A percentile compares a stretch with the other conserved stretches of the same genome.
Conservation (phyloP, 495 filamentous ascomycete species). For the Cenococcum geophilum region DNA sequence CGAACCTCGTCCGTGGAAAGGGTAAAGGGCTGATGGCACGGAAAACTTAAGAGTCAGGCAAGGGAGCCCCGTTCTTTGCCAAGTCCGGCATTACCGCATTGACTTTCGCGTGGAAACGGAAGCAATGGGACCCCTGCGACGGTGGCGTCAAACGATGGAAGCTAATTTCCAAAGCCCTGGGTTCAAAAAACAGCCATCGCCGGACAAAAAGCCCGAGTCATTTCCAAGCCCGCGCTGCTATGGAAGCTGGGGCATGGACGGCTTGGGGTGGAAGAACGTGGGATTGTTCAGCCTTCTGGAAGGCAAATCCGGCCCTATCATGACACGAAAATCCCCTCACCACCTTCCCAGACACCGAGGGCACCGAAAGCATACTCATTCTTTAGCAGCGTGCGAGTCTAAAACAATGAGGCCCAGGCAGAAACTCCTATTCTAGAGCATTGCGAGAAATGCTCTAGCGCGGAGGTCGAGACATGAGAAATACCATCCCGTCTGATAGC, state of each 20-base stretch:
- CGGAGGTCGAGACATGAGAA: conserved; percentile 21
- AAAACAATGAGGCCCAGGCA: conserved; percentile 23
- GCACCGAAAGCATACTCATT: no score
- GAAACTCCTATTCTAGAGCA: conserved; percentile 27
- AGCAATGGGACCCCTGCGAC: conserved; percentile 7
- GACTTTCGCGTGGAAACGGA: conserved; percentile 28
- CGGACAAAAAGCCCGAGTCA: background rate
- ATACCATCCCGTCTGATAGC: conserved; percentile 12
- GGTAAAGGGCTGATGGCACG: background rate
- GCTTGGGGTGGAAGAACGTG: background rate
- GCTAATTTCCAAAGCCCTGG: conserved; percentile 7
- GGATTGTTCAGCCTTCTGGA: background rate
- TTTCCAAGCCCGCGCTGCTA: background rate
- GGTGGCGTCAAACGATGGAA: conserved; percentile 20
- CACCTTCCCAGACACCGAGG: background rate
- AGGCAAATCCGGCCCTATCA: background rate
- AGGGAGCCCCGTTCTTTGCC: background rate
- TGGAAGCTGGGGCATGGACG: background rate
- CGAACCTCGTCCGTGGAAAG: background rate
- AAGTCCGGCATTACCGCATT: conserved; percentile 11
- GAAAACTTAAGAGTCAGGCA: conserved; percentile 5
- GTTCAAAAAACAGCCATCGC: background rate
- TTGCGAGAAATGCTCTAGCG: conserved; percentile 24
- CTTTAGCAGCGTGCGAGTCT: conserved; percentile 5
- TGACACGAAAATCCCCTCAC: background rate